A percentile compares a stretch with the other conserved stretches of the same genome.
These are phyloP conservation scores for Pisolithus albus DNA, from an alignment of 768 basidiomycete genomes.

Conservation along the genomic window DNA sequence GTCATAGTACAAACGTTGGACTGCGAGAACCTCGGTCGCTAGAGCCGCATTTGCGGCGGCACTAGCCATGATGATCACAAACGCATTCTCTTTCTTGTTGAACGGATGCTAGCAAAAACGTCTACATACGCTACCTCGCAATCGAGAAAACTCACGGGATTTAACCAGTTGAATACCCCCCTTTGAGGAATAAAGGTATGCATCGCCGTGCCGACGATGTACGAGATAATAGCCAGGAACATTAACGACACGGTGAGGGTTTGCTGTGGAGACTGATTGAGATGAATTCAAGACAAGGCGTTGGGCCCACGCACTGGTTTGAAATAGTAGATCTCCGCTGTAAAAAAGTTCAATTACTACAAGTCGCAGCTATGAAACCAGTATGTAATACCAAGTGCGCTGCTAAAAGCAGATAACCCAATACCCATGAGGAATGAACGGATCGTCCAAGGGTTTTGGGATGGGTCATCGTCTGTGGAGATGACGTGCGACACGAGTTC, in stretches of 20 bases:
- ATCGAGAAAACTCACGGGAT: constrained; percentile 30
- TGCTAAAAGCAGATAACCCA: constrained; percentile 45
- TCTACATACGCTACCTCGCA: neutral
- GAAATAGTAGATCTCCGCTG: constrained; percentile 57
- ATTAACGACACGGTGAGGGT: constrained; percentile 44
- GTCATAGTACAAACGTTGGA: constrained; percentile 48
- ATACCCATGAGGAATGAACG: constrained; percentile 48
- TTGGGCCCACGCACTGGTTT: constrained; percentile 37
- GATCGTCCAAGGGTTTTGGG: constrained; percentile 30
- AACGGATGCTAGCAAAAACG: constrained; percentile 40
- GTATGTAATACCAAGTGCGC: constrained; percentile 36
- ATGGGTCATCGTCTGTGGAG: constrained; percentile 27
- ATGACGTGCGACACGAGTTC: constrained; percentile 45
- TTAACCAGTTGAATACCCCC: constrained; percentile 43
- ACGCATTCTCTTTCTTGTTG: constrained; percentile 55
- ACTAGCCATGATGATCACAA: constrained; percentile 52
- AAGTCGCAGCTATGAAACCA: neutral
- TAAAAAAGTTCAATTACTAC: neutral
- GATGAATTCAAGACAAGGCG: neutral
- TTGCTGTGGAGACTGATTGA: constrained; percentile 32
- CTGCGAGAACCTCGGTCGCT: constrained; percentile 48
- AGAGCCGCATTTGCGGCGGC: constrained; percentile 49
- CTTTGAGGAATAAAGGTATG: constrained; percentile 40
- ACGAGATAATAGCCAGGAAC: constrained; percentile 48
- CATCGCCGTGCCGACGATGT: constrained; percentile 41